phyloP scores from a whole-genome alignment of 2,329 filamentous ascomycete genomes.

The Colletotrichum godetiae region DNA sequence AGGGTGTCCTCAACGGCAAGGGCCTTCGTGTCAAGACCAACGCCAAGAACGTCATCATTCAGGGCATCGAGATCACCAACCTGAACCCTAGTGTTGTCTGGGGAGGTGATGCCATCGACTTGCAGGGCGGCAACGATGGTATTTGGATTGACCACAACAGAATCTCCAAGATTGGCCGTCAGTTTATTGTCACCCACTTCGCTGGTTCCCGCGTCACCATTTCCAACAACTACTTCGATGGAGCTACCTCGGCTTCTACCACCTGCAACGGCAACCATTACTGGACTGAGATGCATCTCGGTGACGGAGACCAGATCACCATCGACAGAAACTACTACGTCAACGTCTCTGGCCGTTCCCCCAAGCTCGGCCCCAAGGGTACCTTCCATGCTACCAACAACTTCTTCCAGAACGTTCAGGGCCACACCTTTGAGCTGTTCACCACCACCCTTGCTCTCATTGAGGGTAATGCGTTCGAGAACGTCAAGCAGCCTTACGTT shows the following conservation, averaged over 20 bases:
- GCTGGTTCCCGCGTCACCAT: constrained; percentile 47
- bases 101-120: constrained; percentile 48
- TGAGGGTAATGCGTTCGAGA: constrained; percentile 43
- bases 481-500: constrained; percentile 47
- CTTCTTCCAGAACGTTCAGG: constrained; percentile 43
- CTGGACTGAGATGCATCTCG: constrained; percentile 47
- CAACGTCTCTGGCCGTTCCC: constrained; percentile 42
- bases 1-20: constrained; percentile 48
- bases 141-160: constrained; percentile 51
- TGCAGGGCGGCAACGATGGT: constrained; percentile 41
- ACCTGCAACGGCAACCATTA: constrained; percentile 46
- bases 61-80: constrained; percentile 58
- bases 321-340: constrained; percentile 46
- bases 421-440: constrained; percentile 64
- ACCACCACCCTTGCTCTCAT: constrained; percentile 42
- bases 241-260: constrained; percentile 46
- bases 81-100: constrained; percentile 55
- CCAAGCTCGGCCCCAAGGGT: constrained; percentile 44
- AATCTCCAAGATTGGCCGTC: constrained; percentile 52
- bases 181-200: constrained; percentile 52
- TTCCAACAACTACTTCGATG: constrained; percentile 53
- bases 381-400: constrained; percentile 44
- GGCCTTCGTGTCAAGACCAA: constrained; percentile 55
- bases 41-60: constrained; percentile 62
- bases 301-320: constrained; percentile 49